Conservation (phyloP, 306 rosid species). For the Quercus cerris region DNA sequence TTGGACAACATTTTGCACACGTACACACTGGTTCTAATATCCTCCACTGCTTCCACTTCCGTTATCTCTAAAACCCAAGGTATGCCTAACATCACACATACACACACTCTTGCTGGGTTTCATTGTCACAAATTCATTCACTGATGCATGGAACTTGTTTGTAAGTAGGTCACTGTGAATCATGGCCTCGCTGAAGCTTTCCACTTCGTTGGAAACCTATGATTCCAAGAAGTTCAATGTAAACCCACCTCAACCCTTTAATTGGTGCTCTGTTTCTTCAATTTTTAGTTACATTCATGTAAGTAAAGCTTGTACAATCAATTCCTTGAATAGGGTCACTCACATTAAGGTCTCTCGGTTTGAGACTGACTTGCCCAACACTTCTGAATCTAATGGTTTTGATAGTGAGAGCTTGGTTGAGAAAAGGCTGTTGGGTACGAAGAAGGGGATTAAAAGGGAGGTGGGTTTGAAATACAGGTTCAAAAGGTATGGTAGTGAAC, state of each 20-base stretch:
- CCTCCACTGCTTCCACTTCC: slow-evolving; percentile 49
- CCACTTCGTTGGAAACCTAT: slow-evolving; percentile 38
- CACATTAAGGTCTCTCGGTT: slow-evolving; percentile 30
- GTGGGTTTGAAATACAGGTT: slow-evolving; percentile 29
- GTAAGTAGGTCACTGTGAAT: not conserved
- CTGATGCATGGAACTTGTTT: not conserved
- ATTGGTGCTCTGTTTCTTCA: slow-evolving; percentile 21
- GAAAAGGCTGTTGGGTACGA: slow-evolving; percentile 21
- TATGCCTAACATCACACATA: slow-evolving; percentile 4
- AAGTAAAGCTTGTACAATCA: slow-evolving; percentile 31
- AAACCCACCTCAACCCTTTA: slow-evolving; percentile 11
- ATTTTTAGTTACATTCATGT: slow-evolving; percentile 24
- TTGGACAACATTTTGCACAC: too few relatives aligned
- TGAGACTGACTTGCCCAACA: slow-evolving; percentile 25
- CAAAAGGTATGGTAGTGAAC: slow-evolving; percentile 21
- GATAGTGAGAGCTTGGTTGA: slow-evolving; percentile 19
- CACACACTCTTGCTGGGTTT: not conserved
- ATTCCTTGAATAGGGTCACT: slow-evolving; percentile 34
- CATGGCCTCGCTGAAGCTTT: slow-evolving; percentile 66
- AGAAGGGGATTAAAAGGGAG: slow-evolving; percentile 22
- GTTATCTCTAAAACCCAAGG: slow-evolving; percentile 19
- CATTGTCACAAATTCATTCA: not conserved
- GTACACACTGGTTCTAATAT: not conserved
- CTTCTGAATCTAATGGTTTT: slow-evolving; percentile 7
- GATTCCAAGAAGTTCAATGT: slow-evolving; percentile 39